These are phyloP conservation scores for Penicillium soppii DNA, from an alignment of 495 filamentous ascomycete species.

Conservation along the genomic window DNA sequence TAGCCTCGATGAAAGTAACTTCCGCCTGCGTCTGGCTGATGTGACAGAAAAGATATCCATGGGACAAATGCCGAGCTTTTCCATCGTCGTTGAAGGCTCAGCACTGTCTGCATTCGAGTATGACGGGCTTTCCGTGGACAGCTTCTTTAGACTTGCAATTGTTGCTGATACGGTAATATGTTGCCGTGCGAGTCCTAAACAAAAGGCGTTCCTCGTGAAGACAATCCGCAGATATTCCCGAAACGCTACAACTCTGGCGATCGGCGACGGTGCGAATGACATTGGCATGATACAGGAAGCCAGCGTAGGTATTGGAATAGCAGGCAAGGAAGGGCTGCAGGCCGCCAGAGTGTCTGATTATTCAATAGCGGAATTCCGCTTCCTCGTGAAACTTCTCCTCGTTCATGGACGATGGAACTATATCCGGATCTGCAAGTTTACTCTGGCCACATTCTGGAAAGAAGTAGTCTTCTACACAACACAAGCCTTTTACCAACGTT, in stretches of 20 bases:
- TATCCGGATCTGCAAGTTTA: conserved; percentile 83
- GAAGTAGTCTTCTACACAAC: conserved; percentile 82
- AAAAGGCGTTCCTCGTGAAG: conserved; percentile 85
- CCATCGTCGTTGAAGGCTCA: conserved; percentile 86
- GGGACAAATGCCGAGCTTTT: conserved; percentile 70
- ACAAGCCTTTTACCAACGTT: conserved; percentile 82
- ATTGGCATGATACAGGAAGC: conserved; percentile 97
- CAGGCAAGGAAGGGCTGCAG: conserved; percentile 89
- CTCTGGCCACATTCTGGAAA: conserved; percentile 91
- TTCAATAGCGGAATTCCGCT: conserved; percentile 89
- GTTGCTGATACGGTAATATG: conserved; percentile 87
- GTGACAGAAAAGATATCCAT: conserved; percentile 58
- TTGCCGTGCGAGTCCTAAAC: conserved; percentile 84
- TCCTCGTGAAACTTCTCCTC: conserved; percentile 78
- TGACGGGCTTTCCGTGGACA: conserved; percentile 54
- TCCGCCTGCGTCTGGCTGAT: conserved; percentile 62
- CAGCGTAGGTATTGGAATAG: conserved; percentile 91
- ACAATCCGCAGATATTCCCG: conserved; percentile 71
- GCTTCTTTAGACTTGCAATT: conserved; percentile 79
- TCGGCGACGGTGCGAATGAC: conserved; percentile 94
- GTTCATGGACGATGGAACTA: conserved; percentile 97
- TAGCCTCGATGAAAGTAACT: conserved; percentile 71
- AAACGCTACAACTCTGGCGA: conserved; percentile 79
- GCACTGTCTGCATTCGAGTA: conserved; percentile 72
- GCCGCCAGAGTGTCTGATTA: conserved; percentile 90